A percentile compares a stretch with the other conserved stretches of the same genome.
phyloP scores from a whole-genome alignment of 805 yeast species.

The Candida ascalaphidarum region DNA sequence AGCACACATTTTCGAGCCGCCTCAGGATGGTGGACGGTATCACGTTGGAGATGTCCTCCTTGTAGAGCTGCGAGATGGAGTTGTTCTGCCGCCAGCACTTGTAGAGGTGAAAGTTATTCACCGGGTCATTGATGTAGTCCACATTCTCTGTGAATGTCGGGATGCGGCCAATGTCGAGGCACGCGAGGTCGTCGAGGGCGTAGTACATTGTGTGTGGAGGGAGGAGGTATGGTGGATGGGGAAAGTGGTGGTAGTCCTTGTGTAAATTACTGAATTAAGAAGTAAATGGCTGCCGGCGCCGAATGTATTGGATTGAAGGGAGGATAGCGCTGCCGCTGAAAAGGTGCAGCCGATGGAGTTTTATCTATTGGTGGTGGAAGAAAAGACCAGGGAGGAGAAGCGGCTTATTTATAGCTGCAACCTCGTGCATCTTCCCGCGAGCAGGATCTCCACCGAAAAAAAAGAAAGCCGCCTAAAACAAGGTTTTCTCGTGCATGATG shows the following conservation, averaged over 20 bases:
- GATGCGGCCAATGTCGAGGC: not conserved
- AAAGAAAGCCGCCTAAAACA: too few species aligned
- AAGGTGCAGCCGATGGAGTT: too few species aligned
- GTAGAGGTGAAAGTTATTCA: conserved; percentile 9
- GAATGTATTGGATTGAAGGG: too few species aligned
- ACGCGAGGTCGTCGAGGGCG: conserved; percentile 2
- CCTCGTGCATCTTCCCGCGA: too few species aligned
- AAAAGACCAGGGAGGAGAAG: not conserved
- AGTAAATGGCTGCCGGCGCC: not conserved
- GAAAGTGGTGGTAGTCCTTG: too few species aligned
- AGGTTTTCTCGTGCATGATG: too few species aligned
- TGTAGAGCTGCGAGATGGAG: conserved; percentile 8
- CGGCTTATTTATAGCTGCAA: too few species aligned
- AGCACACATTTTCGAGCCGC: conserved; percentile 26
- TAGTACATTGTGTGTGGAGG: not conserved
- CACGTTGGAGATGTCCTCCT: conserved; percentile 9
- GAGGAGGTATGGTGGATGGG: too few species aligned
- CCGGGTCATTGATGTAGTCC: conserved; percentile 17
- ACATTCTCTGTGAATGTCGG: conserved; percentile 14
- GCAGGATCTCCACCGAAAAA: too few species aligned
- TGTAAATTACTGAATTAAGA: too few species aligned
- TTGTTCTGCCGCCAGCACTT: conserved; percentile 19
- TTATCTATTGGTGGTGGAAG: not conserved
- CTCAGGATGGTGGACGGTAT: conserved; percentile 14
- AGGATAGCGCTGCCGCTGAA: too few species aligned